Percentiles rank a stretch among this genome's conserved stretches.
Evolutionary conservation across 176 grass and related monocot species (phyloP).

Genomic region (Cocos nucifera): DNA sequence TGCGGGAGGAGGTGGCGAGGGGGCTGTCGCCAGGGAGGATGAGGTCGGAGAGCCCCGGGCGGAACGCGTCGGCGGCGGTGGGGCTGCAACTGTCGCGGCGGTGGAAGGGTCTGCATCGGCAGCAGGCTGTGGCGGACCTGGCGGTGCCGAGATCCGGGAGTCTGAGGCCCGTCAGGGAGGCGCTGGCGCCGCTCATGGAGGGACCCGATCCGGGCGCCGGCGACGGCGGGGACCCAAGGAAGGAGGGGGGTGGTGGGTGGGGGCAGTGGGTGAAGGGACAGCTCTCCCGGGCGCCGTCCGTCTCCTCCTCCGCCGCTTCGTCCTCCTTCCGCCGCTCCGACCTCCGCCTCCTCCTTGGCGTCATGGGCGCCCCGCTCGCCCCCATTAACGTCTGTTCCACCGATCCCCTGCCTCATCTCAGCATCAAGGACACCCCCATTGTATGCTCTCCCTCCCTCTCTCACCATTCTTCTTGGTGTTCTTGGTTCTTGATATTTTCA

Average conservation of each 20-base stretch:
- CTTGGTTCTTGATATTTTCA: too few species aligned
- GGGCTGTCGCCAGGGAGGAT: constrained; percentile 12
- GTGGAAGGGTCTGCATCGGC: constrained; percentile 4
- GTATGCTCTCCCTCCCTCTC: background rate
- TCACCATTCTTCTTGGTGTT: background rate
- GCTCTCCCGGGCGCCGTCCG: constrained; percentile 5
- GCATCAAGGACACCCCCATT: constrained; percentile 22
- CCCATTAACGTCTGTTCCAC: constrained; percentile 7
- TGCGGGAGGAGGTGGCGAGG: constrained; percentile 9
- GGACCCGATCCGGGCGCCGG: constrained; percentile 4
- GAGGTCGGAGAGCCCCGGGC: constrained; percentile 16
- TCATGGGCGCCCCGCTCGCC: constrained; percentile 18
- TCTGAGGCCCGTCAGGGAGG: background rate
- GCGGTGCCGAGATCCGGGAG: constrained; percentile 7
- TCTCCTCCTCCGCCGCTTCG: background rate
- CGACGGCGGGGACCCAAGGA: background rate
- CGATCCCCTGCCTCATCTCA: constrained; percentile 1
- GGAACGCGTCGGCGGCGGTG: background rate
- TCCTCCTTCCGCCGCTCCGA: constrained; percentile 2
- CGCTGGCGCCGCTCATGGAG: constrained; percentile 3
- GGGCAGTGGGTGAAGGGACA: constrained; percentile 18
- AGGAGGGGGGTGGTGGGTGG: background rate
- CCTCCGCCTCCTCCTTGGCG: constrained; percentile 15
- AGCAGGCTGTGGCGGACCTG: constrained; percentile 7
- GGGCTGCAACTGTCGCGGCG: constrained; percentile 4